A percentile compares a stretch with the other conserved stretches of the same genome.
Conservation (phyloP, 2,329 filamentous ascomycete genomes). For the Fusarium sp. region DNA sequence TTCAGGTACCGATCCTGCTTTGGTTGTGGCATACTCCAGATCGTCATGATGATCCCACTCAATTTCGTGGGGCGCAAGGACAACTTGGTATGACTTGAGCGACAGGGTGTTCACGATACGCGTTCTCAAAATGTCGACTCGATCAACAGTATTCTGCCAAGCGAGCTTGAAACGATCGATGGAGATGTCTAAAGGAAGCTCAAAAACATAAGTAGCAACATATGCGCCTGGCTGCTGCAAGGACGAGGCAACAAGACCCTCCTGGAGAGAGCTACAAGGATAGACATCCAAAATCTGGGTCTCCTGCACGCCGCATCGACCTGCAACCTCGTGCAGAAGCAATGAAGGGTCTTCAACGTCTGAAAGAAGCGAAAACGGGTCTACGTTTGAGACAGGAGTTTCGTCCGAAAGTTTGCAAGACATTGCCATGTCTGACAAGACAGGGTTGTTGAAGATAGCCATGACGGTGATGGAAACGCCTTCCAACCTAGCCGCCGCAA, state of each 20-base stretch:
- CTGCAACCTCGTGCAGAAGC: conserved; percentile 19
- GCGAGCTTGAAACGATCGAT: conserved; percentile 26
- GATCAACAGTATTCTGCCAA: conserved; percentile 32
- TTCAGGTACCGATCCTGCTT: not conserved
- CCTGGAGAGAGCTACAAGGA: conserved; percentile 31
- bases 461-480: conserved; percentile 21
- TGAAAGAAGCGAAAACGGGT: conserved; percentile 7
- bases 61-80: conserved; percentile 16
- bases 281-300: conserved; percentile 26
- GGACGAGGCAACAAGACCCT: conserved; percentile 30
- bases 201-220: conserved; percentile 30
- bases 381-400: not conserved
- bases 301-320: conserved; percentile 7
- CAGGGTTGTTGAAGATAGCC: conserved; percentile 19
- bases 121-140: conserved; percentile 37
- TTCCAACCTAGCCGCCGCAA: conserved; percentile 24
- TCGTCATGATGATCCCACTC: conserved; percentile 11
- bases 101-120: conserved; percentile 35
- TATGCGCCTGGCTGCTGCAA: conserved; percentile 35
- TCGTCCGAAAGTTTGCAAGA: not conserved
- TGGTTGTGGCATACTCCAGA: not conserved
- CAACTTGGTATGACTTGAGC: conserved; percentile 30
- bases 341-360: not conserved
- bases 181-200: conserved; percentile 11
- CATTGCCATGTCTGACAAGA: conserved; percentile 22